Evolutionary conservation across 2,329 filamentous ascomycete genomes (phyloP), one percentile per base, ranked within the genome.

Genomic region (Raffaelea albimanens): DNA sequence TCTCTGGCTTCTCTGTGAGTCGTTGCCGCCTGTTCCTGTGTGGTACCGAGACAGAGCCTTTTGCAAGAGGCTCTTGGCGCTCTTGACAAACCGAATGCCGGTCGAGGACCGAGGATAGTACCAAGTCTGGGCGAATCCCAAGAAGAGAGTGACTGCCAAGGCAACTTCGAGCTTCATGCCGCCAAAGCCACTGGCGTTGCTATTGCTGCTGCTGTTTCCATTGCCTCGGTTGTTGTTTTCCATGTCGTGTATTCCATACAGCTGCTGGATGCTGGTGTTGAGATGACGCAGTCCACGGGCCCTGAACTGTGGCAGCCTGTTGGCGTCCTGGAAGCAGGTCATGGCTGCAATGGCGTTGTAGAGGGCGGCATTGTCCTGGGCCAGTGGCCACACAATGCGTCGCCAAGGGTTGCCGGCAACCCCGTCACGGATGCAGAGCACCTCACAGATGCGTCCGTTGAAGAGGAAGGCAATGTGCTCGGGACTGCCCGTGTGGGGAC

Each of bases 341-440:
- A 48, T 48, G 43, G 47, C 47, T 3, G 47, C 47, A 8, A 48
- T 41, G 9, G 47, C 42, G 16, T 48, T 36, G 43, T 45, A 48
- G 5, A 48, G 38, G 1, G 43, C 42, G 10, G 20, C 18, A 39
- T 48, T 18, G 20, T 48, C 39, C 21, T 48, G 42, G 20, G 47
- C 47, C 31, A 48, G 20, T 4, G 47, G 43, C 47, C 47, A 48
- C 10, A 48, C 38, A 7, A 48, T 45, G 16, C 21, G 42, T 16
- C 47, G 38, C 47, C 47, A 48, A 7, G 47, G 47, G 31, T 48
- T 48, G 10, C 47, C 43, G 20, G 20, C 38, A 1, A 8, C 19
- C 18, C 36, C 43, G n/a, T 48, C 47, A 13, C 39, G 43, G 8
- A 48, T 48, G 29, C 47, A 48, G 10, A 48, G 18, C 3, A 48